Conservation (phyloP, 441 rosid genomes). For the Isatis lusitanica region DNA sequence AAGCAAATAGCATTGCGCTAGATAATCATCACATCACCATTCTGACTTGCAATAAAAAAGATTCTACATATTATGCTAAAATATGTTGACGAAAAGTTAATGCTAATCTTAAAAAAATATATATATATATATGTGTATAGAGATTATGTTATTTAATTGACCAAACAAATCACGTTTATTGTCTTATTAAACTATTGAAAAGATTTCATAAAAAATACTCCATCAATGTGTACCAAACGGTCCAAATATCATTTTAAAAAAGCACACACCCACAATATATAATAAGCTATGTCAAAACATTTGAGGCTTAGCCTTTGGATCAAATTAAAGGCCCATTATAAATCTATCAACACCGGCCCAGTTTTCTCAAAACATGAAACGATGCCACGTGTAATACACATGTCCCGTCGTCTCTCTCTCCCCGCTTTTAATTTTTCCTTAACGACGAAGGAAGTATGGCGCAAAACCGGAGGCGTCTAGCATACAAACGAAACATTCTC, state of each 20-base stretch:
- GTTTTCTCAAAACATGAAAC: background rate
- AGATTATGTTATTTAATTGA: background rate
- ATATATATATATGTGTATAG: background rate
- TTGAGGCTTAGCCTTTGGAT: background rate
- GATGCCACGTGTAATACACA: conserved; percentile 23
- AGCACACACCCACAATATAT: background rate
- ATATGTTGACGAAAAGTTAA: background rate
- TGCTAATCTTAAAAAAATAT: no score
- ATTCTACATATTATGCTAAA: background rate
- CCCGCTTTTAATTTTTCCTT: background rate
- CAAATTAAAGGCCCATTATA: background rate
- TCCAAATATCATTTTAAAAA: background rate
- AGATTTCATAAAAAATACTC: background rate
- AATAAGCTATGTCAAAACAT: no score
- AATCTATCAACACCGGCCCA: background rate
- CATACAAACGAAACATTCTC: background rate
- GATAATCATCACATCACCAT: background rate
- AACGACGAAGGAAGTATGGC: conserved; percentile 27
- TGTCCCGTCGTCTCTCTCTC: conserved; percentile 22
- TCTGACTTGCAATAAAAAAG: background rate
- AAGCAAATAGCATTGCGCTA: background rate
- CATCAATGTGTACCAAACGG: background rate
- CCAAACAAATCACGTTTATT: background rate
- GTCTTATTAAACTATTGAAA: background rate
- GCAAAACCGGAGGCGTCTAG: background rate